Conservation (phyloP, 2,329 filamentous ascomycete genomes). For the Botryotinia calthae region DNA sequence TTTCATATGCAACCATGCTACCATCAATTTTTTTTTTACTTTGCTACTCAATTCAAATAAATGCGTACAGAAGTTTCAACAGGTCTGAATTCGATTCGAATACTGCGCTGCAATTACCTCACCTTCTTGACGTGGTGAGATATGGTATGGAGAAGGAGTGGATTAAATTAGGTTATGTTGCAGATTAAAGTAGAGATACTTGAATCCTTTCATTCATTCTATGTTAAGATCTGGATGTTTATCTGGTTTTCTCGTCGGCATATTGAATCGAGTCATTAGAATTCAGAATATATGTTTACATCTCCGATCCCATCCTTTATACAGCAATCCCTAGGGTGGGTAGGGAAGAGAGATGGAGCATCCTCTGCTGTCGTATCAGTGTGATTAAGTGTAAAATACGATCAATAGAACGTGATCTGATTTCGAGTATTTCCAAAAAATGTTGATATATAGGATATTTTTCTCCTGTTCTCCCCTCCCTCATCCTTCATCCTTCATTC, state of each 20-base stretch:
- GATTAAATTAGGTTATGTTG: no score
- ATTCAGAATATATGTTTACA: background rate
- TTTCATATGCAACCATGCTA: accelerated
- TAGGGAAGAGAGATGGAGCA: accelerated
- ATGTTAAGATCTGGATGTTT: no score
- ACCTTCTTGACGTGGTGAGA: no score
- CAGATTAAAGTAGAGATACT: no score
- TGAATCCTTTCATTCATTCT: no score
- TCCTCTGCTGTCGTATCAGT: background rate
- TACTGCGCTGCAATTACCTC: background rate
- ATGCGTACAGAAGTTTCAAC: background rate
- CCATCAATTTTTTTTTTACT: background rate
- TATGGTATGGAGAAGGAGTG: no score
- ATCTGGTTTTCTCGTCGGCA: background rate
- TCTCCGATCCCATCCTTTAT: background rate
- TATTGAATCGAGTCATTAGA: background rate
- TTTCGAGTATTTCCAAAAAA: background rate
- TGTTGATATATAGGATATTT: accelerated
- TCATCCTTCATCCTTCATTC: no score
- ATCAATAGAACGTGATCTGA: background rate
- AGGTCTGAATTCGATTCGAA: background rate
- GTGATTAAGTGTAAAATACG: background rate
- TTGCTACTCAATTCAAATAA: background rate
- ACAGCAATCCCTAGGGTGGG: accelerated
- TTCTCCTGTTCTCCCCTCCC: background rate